Evolutionary conservation across 345 rosid species (phyloP).

Genomic region (Nephelium lappaceum): DNA sequence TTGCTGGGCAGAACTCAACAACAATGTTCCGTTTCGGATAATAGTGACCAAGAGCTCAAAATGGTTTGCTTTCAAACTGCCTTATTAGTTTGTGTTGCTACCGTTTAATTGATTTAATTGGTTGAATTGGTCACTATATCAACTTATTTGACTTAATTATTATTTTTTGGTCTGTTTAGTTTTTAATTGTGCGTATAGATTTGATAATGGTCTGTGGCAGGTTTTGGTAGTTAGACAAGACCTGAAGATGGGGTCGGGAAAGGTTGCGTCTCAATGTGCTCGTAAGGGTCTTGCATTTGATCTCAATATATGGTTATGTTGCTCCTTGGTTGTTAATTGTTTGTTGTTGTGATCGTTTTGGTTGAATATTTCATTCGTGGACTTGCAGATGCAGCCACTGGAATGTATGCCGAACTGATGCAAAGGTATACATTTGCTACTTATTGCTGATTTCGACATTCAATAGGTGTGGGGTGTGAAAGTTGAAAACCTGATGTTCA

Average conservation of each 20-base stretch:
- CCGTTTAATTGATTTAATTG: background rate
- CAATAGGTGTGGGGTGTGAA: background rate
- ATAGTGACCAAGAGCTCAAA: conserved; percentile 73
- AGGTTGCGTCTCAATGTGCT: conserved; percentile 89
- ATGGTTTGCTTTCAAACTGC: conserved; percentile 44
- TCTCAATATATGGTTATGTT: background rate
- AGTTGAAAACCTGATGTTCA: background rate
- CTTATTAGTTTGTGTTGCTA: background rate
- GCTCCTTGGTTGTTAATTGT: conserved; percentile 6
- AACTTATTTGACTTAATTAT: background rate
- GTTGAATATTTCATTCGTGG: conserved; percentile 12
- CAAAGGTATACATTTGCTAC: conserved; percentile 50
- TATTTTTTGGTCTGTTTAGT: background rate
- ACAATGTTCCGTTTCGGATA: conserved; percentile 36
- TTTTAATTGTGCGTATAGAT: conserved; percentile 10
- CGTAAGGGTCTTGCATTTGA: conserved; percentile 40
- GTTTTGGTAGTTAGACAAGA: conserved; percentile 92
- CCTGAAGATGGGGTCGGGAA: conserved; percentile 87
- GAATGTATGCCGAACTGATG: conserved; percentile 80
- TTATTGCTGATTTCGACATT: background rate
- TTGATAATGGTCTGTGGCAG: conserved; percentile 45
- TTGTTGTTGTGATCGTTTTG: background rate
- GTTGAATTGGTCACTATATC: background rate
- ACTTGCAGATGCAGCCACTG: conserved; percentile 85
- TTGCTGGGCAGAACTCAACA: conserved; percentile 58